Conservation (phyloP, 2,329 filamentous ascomycete genomes). For the Colletotrichum lupini region DNA sequence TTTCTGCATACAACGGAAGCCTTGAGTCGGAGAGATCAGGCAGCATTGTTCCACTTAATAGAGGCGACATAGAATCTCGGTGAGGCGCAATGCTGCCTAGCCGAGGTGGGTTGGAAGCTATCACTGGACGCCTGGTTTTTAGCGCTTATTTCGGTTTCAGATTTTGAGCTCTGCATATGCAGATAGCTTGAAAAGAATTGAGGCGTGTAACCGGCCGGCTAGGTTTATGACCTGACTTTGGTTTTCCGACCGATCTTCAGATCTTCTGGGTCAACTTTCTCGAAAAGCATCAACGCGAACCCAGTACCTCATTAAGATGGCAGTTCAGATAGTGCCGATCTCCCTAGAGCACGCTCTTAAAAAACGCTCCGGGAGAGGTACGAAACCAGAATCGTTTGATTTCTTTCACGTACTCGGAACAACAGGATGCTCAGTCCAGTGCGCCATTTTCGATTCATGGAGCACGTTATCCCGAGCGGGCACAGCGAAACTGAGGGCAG, state of each 20-base stretch:
- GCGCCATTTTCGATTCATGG: background rate
- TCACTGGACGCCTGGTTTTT: background rate
- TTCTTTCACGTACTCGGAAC: conserved; percentile 8
- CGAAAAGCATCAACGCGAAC: background rate
- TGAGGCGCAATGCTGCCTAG: background rate
- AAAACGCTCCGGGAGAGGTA: too few relatives aligned
- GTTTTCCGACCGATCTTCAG: too few relatives aligned
- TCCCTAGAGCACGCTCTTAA: background rate
- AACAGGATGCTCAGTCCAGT: background rate
- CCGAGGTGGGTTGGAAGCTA: background rate
- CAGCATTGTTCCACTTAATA: background rate
- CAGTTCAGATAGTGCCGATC: background rate
- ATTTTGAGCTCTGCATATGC: background rate
- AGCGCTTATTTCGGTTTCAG: background rate
- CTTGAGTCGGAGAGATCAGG: conserved; percentile 23
- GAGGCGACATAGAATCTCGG: background rate
- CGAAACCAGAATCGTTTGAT: background rate
- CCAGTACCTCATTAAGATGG: too few relatives aligned
- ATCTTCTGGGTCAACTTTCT: background rate
- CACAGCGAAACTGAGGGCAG: background rate
- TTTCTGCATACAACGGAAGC: conserved; percentile 38
- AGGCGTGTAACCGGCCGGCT: too few relatives aligned
- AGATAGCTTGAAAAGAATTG: background rate
- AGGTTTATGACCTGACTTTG: too few relatives aligned
- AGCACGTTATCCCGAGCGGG: background rate